A percentile compares a stretch with the other conserved stretches of the same genome.
Conservation (phyloP, 2,329 filamentous ascomycete species). For the Chrysosphaeria jannelii region DNA sequence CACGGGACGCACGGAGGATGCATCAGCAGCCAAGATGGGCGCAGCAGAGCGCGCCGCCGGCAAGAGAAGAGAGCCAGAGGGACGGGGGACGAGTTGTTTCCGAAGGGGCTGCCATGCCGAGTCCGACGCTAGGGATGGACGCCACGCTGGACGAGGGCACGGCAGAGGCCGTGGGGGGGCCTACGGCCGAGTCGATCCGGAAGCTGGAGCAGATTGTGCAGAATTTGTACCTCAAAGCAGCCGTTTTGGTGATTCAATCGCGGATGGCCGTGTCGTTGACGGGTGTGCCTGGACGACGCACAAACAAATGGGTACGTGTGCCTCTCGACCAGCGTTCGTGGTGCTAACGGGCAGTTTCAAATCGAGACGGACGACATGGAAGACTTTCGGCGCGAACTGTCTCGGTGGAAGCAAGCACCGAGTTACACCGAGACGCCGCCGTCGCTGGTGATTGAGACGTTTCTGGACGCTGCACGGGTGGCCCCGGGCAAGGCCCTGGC, state of each 20-base stretch:
- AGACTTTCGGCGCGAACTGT: conserved; percentile 52
- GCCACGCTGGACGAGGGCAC: too few species aligned
- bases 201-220: conserved; percentile 72
- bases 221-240: conserved; percentile 81
- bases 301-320: conserved; percentile 58
- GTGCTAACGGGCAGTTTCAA: conserved; percentile 40
- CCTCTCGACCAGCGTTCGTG: conserved; percentile 1
- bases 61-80: too few species aligned
- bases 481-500: conserved; percentile 68
- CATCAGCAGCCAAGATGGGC: too few species aligned
- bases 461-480: conserved; percentile 49
- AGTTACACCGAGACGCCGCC: conserved; percentile 49
- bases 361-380: conserved; percentile 83
- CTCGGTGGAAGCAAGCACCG: conserved; percentile 54
- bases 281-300: conserved; percentile 22
- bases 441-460: conserved; percentile 71
- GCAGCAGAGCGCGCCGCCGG: too few species aligned
- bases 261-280: conserved; percentile 36
- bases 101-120: too few species aligned
- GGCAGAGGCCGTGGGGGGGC: too few species aligned
- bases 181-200: conserved; percentile 34
- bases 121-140: too few species aligned
- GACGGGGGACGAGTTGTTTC: too few species aligned
- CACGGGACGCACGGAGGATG: too few species aligned
- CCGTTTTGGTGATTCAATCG: conserved; percentile 55